These are phyloP conservation scores for Castanea crenata DNA, from an alignment of 306 rosid genomes.

Conservation along the genomic window DNA sequence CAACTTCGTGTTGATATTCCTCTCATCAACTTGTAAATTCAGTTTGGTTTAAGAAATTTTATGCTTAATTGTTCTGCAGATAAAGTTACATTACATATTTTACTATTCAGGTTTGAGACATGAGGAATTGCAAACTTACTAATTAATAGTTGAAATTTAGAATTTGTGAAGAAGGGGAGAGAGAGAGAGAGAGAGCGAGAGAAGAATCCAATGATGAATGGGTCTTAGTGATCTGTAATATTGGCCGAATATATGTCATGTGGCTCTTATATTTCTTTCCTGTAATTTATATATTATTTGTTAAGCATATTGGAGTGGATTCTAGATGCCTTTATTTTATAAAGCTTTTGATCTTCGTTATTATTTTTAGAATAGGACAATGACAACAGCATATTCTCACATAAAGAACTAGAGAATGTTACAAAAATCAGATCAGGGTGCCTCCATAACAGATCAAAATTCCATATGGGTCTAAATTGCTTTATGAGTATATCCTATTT, in stretches of 20 bases:
- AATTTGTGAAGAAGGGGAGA: neutral
- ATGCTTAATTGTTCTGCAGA: neutral
- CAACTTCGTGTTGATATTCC: slow-evolving; percentile 5
- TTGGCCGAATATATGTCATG: neutral
- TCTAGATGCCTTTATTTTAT: neutral
- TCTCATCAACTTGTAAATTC: neutral
- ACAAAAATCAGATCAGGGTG: neutral
- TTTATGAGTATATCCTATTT: neutral
- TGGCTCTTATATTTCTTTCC: neutral
- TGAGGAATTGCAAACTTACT: neutral
- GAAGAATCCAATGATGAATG: neutral
- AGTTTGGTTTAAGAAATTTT: neutral
- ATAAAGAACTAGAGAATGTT: neutral
- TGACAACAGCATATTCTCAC: neutral
- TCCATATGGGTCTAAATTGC: neutral
- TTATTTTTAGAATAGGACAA: neutral
- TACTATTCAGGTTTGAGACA: neutral
- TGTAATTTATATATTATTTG: neutral
- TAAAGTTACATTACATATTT: neutral
- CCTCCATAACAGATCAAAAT: neutral
- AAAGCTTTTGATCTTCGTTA: neutral
- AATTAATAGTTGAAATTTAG: neutral
- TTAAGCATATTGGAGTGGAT: neutral
- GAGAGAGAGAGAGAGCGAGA: too few species aligned
- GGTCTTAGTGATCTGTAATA: neutral